Base-by-base conservation (phyloP, 306 rosid genomes). In the Cicer arietinum region DNA sequence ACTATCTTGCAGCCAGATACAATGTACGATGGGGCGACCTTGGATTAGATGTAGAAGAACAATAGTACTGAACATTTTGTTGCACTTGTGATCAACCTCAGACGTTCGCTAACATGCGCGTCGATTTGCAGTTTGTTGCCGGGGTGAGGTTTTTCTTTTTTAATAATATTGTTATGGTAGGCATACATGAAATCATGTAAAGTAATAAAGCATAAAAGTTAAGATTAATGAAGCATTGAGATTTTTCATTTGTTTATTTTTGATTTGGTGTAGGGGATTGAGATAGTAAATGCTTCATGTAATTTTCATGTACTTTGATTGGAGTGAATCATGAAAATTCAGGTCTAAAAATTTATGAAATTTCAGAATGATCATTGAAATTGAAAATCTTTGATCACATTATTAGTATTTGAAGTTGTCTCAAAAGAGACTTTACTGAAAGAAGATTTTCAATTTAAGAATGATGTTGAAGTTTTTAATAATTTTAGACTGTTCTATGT, bases 21-120 rank as follows among this genome's bases (percentile, higher is more conserved):
- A 85, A 89, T 0, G 92, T 92, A 12, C 83, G 94, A 46, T 92
- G 98, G 98, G 98, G 98, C 7, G 98, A 92, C 66, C 84, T 90
- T 64, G 90, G 85, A 8, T 0, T 75, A 48, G 94, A 89, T 7
- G 0, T 78, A 9, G 94, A 90, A 13, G 94, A 90, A 13, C 83
- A 76, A 63, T 89, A 60, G 70, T 71, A 10, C 12, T 41, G 30
- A 1, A 43, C 18, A 25, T 46, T 59, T 75, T 75, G 78, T 52
- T 66, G 71, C 70, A 11, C 56, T 30, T 35, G 42, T 74, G 9
- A 25, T 69, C 61, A 10, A 44, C 79, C 61, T 73, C 14, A 35
- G 60, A 56, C 47, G 46, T 71, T 58, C 75, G 70, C 74, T 67
- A 67, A 42, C 10, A 40, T 7, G 39, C 85, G 43, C 9, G 66